A percentile compares a stretch with the other conserved stretches of the same genome.
These are phyloP conservation scores for Lichtheimia hyalospora DNA, from an alignment of 371 early-diverging fungal genomes.

Conservation along the genomic window DNA sequence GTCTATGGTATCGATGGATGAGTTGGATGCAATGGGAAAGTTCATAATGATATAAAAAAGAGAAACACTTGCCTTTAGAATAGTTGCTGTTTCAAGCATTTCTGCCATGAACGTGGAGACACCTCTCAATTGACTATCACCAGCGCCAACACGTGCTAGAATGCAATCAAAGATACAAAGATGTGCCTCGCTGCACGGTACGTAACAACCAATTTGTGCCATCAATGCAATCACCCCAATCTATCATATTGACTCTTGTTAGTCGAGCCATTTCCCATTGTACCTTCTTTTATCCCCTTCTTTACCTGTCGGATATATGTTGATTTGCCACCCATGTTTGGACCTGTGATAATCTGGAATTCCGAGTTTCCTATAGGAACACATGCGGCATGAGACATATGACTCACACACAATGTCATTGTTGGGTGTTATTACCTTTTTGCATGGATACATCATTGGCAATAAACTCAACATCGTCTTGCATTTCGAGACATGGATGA, in stretches of 20 bases:
- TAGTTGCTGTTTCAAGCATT: slow-evolving; percentile 97
- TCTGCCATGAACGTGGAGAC: slow-evolving; percentile 99
- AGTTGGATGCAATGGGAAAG: not conserved
- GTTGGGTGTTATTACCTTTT: slow-evolving; percentile 42
- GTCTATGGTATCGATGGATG: slow-evolving; percentile 29
- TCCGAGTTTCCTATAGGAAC: slow-evolving; percentile 36
- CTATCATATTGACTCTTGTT: slow-evolving; percentile 21
- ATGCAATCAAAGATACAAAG: slow-evolving; percentile 91
- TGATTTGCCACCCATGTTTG: slow-evolving; percentile 97
- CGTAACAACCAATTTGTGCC: slow-evolving; percentile 98
- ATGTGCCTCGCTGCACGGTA: slow-evolving; percentile 87
- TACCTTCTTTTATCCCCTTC: slow-evolving; percentile 7
- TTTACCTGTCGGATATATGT: slow-evolving; percentile 93
- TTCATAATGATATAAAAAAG: too few species aligned
- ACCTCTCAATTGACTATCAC: slow-evolving; percentile 92
- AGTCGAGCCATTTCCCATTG: not conserved
- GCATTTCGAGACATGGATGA: slow-evolving; percentile 95
- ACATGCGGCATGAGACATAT: too few species aligned
- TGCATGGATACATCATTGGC: slow-evolving; percentile 86
- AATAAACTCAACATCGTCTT: slow-evolving; percentile 91
- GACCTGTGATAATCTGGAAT: slow-evolving; percentile 90
- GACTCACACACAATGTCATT: too few species aligned
- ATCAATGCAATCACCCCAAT: slow-evolving; percentile 92
- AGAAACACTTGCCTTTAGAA: slow-evolving; percentile 78
- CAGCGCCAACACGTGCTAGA: slow-evolving; percentile 95